phyloP scores from a whole-genome alignment of 768 basidiomycete species.

The Rhodotorula paludigena region DNA sequence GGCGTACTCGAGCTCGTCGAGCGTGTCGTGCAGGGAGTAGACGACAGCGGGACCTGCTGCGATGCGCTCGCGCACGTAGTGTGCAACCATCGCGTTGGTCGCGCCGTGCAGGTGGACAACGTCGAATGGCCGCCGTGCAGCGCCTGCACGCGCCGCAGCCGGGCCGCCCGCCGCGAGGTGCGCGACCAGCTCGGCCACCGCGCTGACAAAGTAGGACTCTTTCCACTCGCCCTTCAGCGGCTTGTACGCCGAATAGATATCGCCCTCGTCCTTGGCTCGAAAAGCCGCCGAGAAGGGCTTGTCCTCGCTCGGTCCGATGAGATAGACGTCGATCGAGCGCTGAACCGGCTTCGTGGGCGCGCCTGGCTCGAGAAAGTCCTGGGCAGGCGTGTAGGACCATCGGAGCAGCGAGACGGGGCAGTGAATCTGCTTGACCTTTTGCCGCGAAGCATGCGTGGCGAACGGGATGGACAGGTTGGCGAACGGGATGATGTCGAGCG shows the following conservation, averaged over 20 bases:
- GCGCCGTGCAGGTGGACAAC: conserved; percentile 30
- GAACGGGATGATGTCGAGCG: not conserved
- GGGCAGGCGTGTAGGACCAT: conserved; percentile 11
- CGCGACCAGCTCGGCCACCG: conserved; percentile 10
- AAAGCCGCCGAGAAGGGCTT: conserved; percentile 22
- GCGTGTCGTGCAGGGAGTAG: conserved; percentile 29
- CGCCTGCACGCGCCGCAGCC: not conserved
- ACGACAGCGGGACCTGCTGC: conserved; percentile 8
- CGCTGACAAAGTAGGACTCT: conserved; percentile 23
- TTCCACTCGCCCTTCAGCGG: conserved; percentile 32
- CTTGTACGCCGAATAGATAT: conserved; percentile 30
- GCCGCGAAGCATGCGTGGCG: not conserved
- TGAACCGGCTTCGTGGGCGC: not conserved
- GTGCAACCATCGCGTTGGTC: conserved; percentile 28
- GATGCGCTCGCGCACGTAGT: conserved; percentile 9
- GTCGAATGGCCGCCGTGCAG: not conserved
- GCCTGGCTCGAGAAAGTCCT: conserved; percentile 16
- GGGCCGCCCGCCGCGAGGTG: not conserved
- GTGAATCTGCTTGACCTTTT: not conserved
- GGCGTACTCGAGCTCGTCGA: conserved; percentile 30
- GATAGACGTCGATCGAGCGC: conserved; percentile 18
- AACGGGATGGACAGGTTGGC: conserved; percentile 3
- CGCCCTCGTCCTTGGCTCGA: conserved; percentile 17
- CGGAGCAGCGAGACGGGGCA: conserved; percentile 13
- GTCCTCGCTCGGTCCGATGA: conserved; percentile 9